Base-by-base conservation (phyloP, 1,284 basidiomycete species). In the Cutaneotrichosporon cyanovorans region DNA sequence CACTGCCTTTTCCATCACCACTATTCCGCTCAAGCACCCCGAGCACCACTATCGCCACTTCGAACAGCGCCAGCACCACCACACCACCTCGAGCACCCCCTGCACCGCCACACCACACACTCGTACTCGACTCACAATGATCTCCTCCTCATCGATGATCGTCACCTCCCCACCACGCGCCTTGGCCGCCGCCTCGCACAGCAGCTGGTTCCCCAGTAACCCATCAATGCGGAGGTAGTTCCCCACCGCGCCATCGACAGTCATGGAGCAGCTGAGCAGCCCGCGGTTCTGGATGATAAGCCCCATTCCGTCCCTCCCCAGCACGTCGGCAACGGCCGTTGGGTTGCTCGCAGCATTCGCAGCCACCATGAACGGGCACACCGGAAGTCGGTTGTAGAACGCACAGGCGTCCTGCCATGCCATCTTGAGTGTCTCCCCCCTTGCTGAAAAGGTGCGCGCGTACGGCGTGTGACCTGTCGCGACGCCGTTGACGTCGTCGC, bases 321-420 rank as follows among this genome's bases (percentile, higher is more conserved):
- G 14, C 5, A 34, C 32, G 5, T 32, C 32, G 8, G 14, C 32
- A 6, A 15, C 32, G 3, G 50, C 55, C 42, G 57, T 58, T 21
- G 48, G 50, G 32, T 48, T 41, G 9, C n/a, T 34, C 14, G 16
- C 16, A 6, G 32, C 32, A 5, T 38, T 31, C 3, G 23, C 32
- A 5, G 14, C 32, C 16, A 15, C 32, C 9, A 16, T 5, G 40
- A 60, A 56, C 4, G 56, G 48, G 23, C 58, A 36, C 11, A 45
- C 37, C 35, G 53, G 40, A 22, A 58, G 40, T 2, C 42, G 37
- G 12, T 55, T 38, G 46, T 55, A 51, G 39, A 58, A 60, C 3
- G 50, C 55, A 32, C 58, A 60, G 21, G 48, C 50, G 54, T 60
- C 58, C 50, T 60, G 58, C 31, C 55, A 46, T 18, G 56, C 51